These are phyloP conservation scores for Tolypocladium ovalisporum DNA, from an alignment of 2,329 filamentous ascomycete genomes.

Conservation along the genomic window DNA sequence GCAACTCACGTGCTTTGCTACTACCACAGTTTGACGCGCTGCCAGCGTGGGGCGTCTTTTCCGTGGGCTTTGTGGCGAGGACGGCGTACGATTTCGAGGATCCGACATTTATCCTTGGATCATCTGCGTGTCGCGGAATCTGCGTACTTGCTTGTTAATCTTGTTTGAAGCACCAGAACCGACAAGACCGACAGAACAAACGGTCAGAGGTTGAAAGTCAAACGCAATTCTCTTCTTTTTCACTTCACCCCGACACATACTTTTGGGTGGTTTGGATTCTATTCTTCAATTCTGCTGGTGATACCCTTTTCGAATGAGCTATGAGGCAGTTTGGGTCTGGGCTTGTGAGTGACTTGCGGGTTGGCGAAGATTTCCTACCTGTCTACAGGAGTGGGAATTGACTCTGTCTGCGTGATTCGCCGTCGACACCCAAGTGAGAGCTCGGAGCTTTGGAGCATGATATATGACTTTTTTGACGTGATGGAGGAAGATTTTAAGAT, in stretches of 20 bases:
- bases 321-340: neutral
- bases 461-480: neutral
- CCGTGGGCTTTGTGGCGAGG: constrained; percentile 1
- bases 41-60: neutral
- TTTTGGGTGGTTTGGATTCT: constrained; percentile 9
- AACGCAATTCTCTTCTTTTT: constrained; percentile 1
- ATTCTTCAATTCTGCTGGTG: constrained; percentile 20
- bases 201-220: neutral
- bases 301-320: constrained; percentile 18
- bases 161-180: neutral
- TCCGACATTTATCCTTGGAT: constrained; percentile 5
- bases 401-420: neutral
- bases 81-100: constrained; percentile 12
- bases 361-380: neutral
- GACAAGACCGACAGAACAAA: neutral
- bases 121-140: constrained; percentile 4
- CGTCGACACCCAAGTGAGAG: neutral
- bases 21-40: neutral
- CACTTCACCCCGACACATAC: constrained; percentile 7
- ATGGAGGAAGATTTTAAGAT: neutral
- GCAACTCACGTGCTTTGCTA: neutral
- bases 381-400: neutral
- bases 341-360: neutral
- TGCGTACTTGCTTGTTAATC: constrained; percentile 10
- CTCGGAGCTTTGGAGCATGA: neutral